These are phyloP conservation scores for Cutaneotrichosporon dermatis DNA, from an alignment of 1,284 basidiomycete species.

Conservation along the genomic window DNA sequence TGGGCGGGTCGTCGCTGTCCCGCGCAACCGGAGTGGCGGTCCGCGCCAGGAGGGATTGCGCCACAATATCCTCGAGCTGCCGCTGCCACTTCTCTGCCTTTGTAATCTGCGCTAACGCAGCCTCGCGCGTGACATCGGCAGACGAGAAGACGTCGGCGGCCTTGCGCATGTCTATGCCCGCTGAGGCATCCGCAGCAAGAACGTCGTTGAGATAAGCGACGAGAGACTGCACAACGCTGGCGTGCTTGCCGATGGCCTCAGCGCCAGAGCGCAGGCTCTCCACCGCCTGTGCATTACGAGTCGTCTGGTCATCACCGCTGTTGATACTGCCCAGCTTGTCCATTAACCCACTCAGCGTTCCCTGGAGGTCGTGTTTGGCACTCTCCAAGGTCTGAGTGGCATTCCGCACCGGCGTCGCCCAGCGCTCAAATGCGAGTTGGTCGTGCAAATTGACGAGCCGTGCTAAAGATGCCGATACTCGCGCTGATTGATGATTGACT, in stretches of 20 bases:
- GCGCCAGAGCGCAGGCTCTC: background rate
- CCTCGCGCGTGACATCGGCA: constrained; percentile 14
- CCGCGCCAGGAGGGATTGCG: background rate
- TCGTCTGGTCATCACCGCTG: too few species aligned
- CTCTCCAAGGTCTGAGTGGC: background rate
- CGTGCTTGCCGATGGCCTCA: background rate
- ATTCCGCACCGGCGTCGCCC: constrained; percentile 9
- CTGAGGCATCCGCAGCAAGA: background rate
- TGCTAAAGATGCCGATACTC: constrained; percentile 58
- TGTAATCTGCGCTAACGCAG: constrained; percentile 1
- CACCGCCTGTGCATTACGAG: background rate
- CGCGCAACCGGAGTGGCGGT: background rate
- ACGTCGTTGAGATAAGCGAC: constrained; percentile 11
- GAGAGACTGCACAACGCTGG: constrained; percentile 1
- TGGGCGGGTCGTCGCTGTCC: background rate
- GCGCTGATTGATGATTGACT: constrained; percentile 63
- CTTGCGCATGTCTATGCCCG: constrained; percentile 9
- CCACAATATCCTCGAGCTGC: constrained; percentile 5
- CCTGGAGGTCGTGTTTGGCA: background rate
- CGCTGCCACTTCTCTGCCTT: constrained; percentile 12
- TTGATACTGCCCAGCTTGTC: background rate
- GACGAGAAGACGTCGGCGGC: constrained; percentile 15
- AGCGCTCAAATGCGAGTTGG: constrained; percentile 7
- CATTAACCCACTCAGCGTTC: background rate
- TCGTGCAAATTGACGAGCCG: constrained; percentile 14